Base-by-base conservation (phyloP, 805 yeast species). In the Candida boleticola region DNA sequence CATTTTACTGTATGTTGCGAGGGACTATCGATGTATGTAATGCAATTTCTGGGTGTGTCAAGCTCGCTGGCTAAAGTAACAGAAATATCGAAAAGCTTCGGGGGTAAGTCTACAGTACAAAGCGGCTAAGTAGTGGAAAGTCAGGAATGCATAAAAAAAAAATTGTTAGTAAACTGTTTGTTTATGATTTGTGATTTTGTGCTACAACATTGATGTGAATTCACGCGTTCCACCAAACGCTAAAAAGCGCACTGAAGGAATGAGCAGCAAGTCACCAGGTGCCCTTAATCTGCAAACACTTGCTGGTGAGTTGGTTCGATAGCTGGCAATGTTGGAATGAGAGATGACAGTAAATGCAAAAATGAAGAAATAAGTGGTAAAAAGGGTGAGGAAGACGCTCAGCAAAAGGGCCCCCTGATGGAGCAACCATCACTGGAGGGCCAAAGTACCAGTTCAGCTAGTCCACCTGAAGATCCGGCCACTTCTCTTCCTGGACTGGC, bases 181-280 rank as follows among this genome's bases (percentile, higher is more conserved):
- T 31, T 31, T 31, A 31, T 19, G 35, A 31, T 31, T 31, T 31
- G 20, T 20, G 35, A 31, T 31, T 31, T 31, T 31, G 35, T 31
- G 35, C 18, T 13, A 31, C 35, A 9, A 6, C n/a, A n/a, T n/a
- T n/a, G n/a, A n/a, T n/a, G n/a, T n/a, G n/a, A n/a, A n/a, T n/a
- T 17, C 35, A 19, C 35, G 35, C 35, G 35, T 18, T 9, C 11
- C 21, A 20, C 11, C 20, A 13, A 29, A 17, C 31, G 14, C 27
- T 25, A 7, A 25, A 11, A 7, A 7, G 27, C 10, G 11, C 10
- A 25, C 10, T 7, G 11, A 25, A 25, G 10, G 27, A 7, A 25
- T 7, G 27, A 25, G 27, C 11, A 25, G 27, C 27, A 11, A 25
- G 27, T 7, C 27, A 25, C 11, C 7, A 11, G 11, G n/a, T n/a